phyloP scores from a whole-genome alignment of 768 basidiomycete species.

The Suillus plorans region DNA sequence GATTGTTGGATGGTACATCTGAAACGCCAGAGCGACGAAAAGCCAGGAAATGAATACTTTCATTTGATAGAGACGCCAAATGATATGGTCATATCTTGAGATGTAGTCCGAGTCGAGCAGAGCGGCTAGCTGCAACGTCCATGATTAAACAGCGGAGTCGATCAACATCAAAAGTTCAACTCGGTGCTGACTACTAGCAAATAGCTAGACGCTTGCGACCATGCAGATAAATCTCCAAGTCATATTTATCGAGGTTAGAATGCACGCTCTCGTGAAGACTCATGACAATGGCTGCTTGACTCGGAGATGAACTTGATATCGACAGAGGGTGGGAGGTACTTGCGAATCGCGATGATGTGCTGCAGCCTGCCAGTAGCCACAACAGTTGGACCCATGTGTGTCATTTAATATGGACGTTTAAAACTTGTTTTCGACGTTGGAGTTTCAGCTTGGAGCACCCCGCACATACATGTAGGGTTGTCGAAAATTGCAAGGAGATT shows the following conservation, averaged over 20 bases:
- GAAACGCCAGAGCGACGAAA: constrained; percentile 10
- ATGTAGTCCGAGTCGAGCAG: no score
- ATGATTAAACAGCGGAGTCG: no score
- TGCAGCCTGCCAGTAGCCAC: background rate
- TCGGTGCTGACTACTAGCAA: no score
- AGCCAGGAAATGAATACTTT: constrained; percentile 20
- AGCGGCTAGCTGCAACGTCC: no score
- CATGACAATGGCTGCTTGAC: constrained; percentile 4
- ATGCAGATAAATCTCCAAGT: background rate
- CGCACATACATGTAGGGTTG: no score
- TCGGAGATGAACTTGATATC: background rate
- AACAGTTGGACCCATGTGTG: background rate
- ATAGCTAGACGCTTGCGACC: no score
- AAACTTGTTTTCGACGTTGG: no score
- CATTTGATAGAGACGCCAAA: constrained; percentile 20
- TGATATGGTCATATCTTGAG: constrained; percentile 14
- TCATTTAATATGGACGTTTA: no score
- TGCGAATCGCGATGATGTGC: no score
- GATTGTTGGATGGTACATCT: background rate
- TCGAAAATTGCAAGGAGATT: no score
- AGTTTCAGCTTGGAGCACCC: no score
- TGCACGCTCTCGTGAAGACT: background rate
- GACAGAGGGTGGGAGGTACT: no score
- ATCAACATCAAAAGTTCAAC: background rate
- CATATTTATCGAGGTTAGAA: background rate